A percentile compares a stretch with the other conserved stretches of the same genome.
phyloP scores from a whole-genome alignment of 2,329 filamentous ascomycete species.

The Diaporthe aspalathi region DNA sequence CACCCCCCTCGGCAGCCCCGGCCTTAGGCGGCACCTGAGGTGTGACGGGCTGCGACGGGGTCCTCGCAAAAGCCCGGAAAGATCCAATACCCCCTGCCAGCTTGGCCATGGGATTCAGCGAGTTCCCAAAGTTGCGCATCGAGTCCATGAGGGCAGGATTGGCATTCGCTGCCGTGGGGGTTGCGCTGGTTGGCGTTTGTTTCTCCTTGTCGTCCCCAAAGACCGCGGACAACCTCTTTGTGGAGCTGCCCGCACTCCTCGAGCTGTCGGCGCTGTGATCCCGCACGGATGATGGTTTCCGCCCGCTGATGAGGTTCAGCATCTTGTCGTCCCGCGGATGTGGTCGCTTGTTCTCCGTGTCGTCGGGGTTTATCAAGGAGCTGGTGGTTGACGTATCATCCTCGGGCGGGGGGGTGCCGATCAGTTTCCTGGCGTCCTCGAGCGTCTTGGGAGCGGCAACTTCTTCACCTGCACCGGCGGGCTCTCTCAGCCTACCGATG shows the following conservation, averaged over 20 bases:
- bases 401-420: constrained; percentile 76
- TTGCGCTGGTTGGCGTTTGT: constrained; percentile 44
- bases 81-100: constrained; percentile 74
- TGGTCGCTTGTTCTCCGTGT: constrained; percentile 49
- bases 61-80: constrained; percentile 80
- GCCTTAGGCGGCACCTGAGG: constrained; percentile 52
- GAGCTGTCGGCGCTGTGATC: constrained; percentile 83
- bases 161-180: constrained; percentile 46
- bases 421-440: constrained; percentile 90
- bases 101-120: constrained; percentile 84
- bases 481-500: constrained; percentile 80
- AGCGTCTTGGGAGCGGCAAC: constrained; percentile 85
- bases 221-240: constrained; percentile 57
- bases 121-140: constrained; percentile 82
- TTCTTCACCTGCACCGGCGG: constrained; percentile 55
- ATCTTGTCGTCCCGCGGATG: constrained; percentile 70
- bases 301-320: constrained; percentile 77
- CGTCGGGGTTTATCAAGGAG: constrained; percentile 56
- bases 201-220: constrained; percentile 59
- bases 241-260: constrained; percentile 71
- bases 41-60: constrained; percentile 55
- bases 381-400: constrained; percentile 71
- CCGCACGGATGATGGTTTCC: constrained; percentile 59
- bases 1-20: constrained; percentile 58
- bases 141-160: constrained; percentile 80